These are phyloP conservation scores for Amanita thiersii DNA, from an alignment of 768 basidiomycete species.

Conservation along the genomic window DNA sequence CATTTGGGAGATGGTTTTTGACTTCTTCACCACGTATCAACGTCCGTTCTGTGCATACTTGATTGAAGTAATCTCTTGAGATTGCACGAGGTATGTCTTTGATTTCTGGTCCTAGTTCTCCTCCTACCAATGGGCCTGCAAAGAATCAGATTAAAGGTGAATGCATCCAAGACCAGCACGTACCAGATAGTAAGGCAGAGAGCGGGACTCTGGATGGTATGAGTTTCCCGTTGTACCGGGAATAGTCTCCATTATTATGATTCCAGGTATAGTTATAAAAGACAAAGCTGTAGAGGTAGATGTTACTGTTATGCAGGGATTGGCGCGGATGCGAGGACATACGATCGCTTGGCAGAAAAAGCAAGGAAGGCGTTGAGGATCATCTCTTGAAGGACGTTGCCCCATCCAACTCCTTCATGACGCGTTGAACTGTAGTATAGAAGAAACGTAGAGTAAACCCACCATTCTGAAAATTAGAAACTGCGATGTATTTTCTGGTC, in stretches of 20 bases:
- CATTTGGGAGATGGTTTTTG: conserved; percentile 12
- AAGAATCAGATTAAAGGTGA: background rate
- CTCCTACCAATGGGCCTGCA: conserved; percentile 16
- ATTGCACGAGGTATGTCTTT: conserved; percentile 36
- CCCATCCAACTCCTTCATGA: conserved; percentile 48
- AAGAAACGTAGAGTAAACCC: too few relatives aligned
- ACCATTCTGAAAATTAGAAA: too few relatives aligned
- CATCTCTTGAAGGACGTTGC: conserved; percentile 54
- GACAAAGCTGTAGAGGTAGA: conserved; percentile 34
- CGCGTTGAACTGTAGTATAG: too few relatives aligned
- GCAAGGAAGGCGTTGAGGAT: conserved; percentile 44
- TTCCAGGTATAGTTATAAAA: conserved; percentile 57
- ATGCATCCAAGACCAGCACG: conserved; percentile 6
- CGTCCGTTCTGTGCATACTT: conserved; percentile 34
- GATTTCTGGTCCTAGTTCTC: conserved; percentile 8
- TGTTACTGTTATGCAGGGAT: background rate
- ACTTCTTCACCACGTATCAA: conserved; percentile 20
- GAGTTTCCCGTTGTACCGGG: conserved; percentile 36
- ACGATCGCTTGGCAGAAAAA: conserved; percentile 38
- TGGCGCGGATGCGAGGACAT: conserved; percentile 15
- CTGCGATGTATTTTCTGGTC: conserved; percentile 39
- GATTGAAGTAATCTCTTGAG: conserved; percentile 33
- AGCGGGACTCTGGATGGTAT: conserved; percentile 50
- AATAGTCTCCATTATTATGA: conserved; percentile 30
- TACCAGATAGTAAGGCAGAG: conserved; percentile 44